Percentiles rank a stretch among this genome's conserved stretches.
Evolutionary conservation across 345 rosid genomes (phyloP).

Genomic region (Ricinus communis): DNA sequence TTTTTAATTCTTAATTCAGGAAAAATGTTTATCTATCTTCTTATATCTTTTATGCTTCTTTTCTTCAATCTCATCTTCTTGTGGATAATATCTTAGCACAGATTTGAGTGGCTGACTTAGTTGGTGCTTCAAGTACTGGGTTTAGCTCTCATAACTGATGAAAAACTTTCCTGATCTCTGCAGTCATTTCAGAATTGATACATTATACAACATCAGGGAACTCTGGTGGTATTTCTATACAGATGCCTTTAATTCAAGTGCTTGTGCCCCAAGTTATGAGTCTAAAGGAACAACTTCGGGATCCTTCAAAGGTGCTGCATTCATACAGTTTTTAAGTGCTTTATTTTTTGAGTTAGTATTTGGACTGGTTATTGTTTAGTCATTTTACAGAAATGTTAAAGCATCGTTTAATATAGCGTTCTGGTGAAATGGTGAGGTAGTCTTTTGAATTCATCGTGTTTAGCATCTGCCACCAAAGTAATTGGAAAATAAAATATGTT

Average conservation of each 20-base stretch:
- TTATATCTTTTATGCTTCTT: too few relatives aligned
- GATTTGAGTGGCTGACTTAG: not conserved
- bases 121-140: not conserved
- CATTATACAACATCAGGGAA: constrained; percentile 73
- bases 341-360: not conserved
- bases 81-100: not conserved
- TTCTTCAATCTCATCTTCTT: not conserved
- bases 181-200: constrained; percentile 94
- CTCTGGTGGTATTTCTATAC: constrained; percentile 78
- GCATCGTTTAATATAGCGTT: not conserved
- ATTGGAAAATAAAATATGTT: not conserved
- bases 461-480: not conserved
- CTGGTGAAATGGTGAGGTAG: not conserved
- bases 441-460: not conserved
- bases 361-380: not conserved
- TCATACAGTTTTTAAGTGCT: constrained; percentile 5
- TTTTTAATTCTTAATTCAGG: too few relatives aligned
- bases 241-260: constrained; percentile 88
- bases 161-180: constrained; percentile 26
- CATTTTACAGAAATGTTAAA: not conserved
- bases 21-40: too few relatives aligned
- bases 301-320: constrained; percentile 75
- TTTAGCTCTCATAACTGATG: not conserved
- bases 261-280: constrained; percentile 91
- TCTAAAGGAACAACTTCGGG: constrained; percentile 74